phyloP scores from a whole-genome alignment of 345 rosid genomes.

The Populus tremula region DNA sequence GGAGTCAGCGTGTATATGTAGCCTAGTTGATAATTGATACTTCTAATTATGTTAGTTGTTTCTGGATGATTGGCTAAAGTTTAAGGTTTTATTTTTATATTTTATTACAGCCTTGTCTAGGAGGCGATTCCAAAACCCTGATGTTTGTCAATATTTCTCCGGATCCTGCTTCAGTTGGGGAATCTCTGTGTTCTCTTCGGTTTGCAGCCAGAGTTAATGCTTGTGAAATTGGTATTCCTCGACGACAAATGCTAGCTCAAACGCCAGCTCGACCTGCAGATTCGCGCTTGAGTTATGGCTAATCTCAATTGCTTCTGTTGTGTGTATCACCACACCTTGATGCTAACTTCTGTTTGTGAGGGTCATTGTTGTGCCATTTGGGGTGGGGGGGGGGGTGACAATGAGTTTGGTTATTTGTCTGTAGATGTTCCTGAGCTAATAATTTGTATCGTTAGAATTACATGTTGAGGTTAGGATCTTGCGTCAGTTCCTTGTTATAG shows the following conservation, averaged over 20 bases:
- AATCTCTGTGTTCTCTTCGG: constrained; percentile 89
- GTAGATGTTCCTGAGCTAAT: constrained; percentile 17
- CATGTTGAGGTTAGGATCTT: constrained; percentile 1
- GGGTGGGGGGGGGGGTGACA: not conserved
- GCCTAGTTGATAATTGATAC: not conserved
- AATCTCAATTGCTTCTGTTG: constrained; percentile 10
- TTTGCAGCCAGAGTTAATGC: constrained; percentile 97
- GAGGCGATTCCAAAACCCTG: constrained; percentile 90
- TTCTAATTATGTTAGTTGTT: not conserved
- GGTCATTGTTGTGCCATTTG: not conserved
- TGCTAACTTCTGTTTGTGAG: not conserved
- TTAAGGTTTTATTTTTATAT: constrained; percentile 1
- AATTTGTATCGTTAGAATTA: constrained; percentile 22
- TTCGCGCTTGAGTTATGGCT: constrained; percentile 74
- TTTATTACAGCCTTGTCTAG: constrained; percentile 82
- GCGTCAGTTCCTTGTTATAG: not conserved
- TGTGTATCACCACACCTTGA: not conserved
- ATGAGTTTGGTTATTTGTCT: not conserved
- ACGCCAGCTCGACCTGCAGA: constrained; percentile 38
- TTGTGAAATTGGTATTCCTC: constrained; percentile 95
- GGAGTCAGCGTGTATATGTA: not conserved
- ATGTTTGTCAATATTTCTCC: constrained; percentile 96
- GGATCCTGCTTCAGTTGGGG: constrained; percentile 70
- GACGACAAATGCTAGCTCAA: constrained; percentile 54
- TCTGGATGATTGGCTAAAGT: not conserved